Evolutionary conservation across 2,329 filamentous ascomycete species (phyloP).

Genomic region (Colletotrichum shisoi): DNA sequence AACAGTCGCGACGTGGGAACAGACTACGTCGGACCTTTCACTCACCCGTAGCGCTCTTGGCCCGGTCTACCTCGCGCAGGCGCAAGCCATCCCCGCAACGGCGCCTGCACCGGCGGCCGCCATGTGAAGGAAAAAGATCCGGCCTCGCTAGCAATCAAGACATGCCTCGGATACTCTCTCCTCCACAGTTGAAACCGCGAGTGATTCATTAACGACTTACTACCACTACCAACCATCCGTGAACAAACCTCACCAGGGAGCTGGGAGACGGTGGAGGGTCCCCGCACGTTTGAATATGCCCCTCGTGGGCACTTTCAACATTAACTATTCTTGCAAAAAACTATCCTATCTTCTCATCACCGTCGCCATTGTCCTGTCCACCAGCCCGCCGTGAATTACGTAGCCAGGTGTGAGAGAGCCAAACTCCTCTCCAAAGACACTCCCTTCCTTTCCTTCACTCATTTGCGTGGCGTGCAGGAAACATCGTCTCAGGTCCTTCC

Average conservation of each 20-base stretch:
- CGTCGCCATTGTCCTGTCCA: slow-evolving; percentile 5
- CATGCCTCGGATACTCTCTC: neutral
- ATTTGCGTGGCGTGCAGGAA: slow-evolving; percentile 25
- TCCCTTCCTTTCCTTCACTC: slow-evolving; percentile 12
- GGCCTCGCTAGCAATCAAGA: neutral
- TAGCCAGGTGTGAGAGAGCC: slow-evolving; percentile 14
- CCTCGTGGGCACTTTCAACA: slow-evolving; percentile 29
- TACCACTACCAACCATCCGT: neutral
- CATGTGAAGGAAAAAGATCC: neutral
- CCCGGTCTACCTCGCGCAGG: too few species aligned
- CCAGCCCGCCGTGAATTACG: slow-evolving; percentile 22
- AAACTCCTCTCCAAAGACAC: neutral
- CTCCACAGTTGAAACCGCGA: neutral
- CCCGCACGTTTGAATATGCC: neutral
- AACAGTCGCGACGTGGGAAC: neutral
- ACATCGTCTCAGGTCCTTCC: slow-evolving; percentile 13
- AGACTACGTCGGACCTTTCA: neutral
- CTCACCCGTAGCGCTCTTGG: too few species aligned
- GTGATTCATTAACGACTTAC: neutral
- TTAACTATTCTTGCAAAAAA: slow-evolving; percentile 28
- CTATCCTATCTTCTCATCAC: slow-evolving; percentile 25
- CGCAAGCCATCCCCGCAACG: neutral
- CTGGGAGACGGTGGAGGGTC: too few species aligned
- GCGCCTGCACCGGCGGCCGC: neutral
- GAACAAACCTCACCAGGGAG: neutral